These are phyloP conservation scores for Arthrobotrys megalospora DNA, from an alignment of 2,329 filamentous ascomycete genomes.

Conservation along the genomic window DNA sequence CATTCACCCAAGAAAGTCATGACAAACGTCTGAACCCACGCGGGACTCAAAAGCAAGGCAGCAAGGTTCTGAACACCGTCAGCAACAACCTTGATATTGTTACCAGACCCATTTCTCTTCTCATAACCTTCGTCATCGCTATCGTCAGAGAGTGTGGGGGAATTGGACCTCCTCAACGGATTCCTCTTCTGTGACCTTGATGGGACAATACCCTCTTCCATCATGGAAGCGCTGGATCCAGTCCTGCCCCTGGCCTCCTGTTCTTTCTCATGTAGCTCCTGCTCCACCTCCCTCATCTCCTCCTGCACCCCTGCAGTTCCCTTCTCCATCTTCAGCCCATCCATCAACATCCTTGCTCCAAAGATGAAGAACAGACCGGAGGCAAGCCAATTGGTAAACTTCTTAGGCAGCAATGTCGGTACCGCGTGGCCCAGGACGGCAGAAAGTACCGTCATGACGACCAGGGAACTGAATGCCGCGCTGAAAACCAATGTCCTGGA, in stretches of 20 bases:
- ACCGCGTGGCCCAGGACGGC: constrained; percentile 93
- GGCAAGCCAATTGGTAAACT: constrained; percentile 89
- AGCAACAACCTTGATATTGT: constrained; percentile 68
- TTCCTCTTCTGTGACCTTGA: constrained; percentile 53
- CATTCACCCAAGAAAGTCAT: constrained; percentile 99
- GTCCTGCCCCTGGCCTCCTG: constrained; percentile 55
- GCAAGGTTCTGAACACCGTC: constrained; percentile 86
- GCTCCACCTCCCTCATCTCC: constrained; percentile 97
- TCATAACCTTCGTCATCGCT: constrained; percentile 54
- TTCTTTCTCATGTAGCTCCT: constrained; percentile 64
- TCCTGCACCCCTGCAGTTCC: constrained; percentile 80
- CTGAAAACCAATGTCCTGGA: constrained; percentile 93
- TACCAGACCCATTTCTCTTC: constrained; percentile 65
- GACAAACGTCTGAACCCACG: constrained; percentile 98
- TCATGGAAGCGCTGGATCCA: constrained; percentile 59
- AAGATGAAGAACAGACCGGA: constrained; percentile 90
- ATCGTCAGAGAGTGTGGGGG: constrained; percentile 54
- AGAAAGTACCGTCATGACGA: constrained; percentile 95
- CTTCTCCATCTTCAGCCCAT: constrained; percentile 92
- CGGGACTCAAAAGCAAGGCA: constrained; percentile 89
- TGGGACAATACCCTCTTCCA: constrained; percentile 55
- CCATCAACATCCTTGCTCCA: constrained; percentile 84
- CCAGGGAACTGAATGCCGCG: constrained; percentile 89
- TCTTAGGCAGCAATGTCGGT: constrained; percentile 88
- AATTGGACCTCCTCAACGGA: constrained; percentile 54